phyloP scores from a whole-genome alignment of 345 rosid species.

The Ceriops decandra region DNA sequence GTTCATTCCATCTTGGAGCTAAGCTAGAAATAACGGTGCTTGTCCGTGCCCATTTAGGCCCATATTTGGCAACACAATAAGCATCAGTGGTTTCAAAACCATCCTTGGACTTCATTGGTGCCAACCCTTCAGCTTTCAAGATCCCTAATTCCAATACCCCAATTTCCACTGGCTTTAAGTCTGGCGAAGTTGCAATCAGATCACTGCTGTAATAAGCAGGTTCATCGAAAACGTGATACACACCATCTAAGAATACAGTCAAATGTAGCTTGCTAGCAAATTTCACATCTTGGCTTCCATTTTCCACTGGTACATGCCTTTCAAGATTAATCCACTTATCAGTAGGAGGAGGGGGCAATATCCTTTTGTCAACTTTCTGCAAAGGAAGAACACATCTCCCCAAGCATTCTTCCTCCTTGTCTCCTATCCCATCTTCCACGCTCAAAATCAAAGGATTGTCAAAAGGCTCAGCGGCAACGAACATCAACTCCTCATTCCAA shows the following conservation, averaged over 20 bases:
- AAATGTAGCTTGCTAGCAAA: background rate
- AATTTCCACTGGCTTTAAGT: background rate
- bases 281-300: background rate
- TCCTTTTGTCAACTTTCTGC: background rate
- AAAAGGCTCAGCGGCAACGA: background rate
- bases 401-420: background rate
- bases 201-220: background rate
- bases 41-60: background rate
- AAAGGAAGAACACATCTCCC: background rate
- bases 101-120: background rate
- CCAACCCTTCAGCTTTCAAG: background rate
- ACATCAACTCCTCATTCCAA: background rate
- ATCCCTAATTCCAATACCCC: background rate
- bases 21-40: background rate
- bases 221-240: background rate
- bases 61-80: background rate
- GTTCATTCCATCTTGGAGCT: background rate
- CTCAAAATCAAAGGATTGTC: background rate
- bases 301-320: background rate
- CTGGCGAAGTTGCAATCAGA: background rate
- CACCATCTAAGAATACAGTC: background rate
- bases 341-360: background rate
- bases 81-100: background rate
- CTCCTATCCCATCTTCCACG: background rate
- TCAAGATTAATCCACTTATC: background rate